Percentiles rank a stretch among this genome's conserved stretches.
Evolutionary conservation across 2,329 filamentous ascomycete genomes (phyloP).

Genomic region (Colletotrichum sp.): DNA sequence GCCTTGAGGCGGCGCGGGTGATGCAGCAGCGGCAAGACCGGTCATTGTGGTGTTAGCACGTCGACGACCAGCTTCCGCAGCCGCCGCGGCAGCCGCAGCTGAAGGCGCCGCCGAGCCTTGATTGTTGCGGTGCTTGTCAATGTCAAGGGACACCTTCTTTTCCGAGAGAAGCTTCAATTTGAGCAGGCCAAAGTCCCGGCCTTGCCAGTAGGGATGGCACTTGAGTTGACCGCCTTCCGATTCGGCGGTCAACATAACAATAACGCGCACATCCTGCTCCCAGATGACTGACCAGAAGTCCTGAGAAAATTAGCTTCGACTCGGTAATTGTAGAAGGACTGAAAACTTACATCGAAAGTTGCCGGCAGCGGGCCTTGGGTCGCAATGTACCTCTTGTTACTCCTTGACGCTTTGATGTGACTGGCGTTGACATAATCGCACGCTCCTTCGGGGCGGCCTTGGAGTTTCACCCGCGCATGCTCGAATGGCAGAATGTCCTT

Average conservation of each 20-base stretch:
- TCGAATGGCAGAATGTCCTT: conserved; percentile 98
- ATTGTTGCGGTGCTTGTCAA: conserved; percentile 53
- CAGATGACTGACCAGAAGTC: conserved; percentile 98
- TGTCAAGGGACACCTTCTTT: conserved; percentile 80
- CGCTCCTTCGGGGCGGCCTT: conserved; percentile 66
- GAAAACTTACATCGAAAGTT: conserved; percentile 78
- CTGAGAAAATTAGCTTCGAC: conserved; percentile 44
- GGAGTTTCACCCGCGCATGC: conserved; percentile 84
- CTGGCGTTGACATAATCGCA: conserved; percentile 98
- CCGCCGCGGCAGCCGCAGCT: neutral
- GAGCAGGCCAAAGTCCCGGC: conserved; percentile 77
- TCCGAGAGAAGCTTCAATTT: conserved; percentile 81
- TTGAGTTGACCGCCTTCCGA: conserved; percentile 92
- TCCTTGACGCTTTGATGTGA: conserved; percentile 78
- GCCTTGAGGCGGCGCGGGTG: conserved; percentile 30
- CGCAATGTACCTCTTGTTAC: conserved; percentile 93
- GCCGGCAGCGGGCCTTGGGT: conserved; percentile 92
- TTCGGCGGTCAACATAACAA: conserved; percentile 97
- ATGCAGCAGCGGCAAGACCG: conserved; percentile 29
- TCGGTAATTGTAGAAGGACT: neutral
- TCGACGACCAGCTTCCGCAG: conserved; percentile 23
- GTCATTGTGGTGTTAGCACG: conserved; percentile 37
- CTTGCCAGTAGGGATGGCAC: conserved; percentile 92
- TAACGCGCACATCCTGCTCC: conserved; percentile 93
- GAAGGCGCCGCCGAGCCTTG: conserved; percentile 22